Evolutionary conservation across 1,284 basidiomycete species (phyloP).

Genomic region (Irpex sp.): DNA sequence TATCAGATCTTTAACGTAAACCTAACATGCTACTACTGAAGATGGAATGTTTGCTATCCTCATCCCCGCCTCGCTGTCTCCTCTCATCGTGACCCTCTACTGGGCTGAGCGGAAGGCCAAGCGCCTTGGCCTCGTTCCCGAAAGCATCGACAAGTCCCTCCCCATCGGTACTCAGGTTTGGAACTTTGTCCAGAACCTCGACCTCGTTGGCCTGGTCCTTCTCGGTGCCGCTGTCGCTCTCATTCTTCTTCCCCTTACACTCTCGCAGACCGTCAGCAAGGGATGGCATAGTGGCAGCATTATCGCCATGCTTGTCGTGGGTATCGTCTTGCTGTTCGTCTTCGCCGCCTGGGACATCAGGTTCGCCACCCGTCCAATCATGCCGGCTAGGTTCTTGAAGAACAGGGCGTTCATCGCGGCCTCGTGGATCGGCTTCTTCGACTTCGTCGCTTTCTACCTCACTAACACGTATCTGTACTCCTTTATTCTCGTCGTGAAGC

Average conservation of each 20-base stretch:
- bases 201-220: constrained; percentile 57
- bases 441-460: constrained; percentile 67
- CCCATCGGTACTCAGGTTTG: constrained; percentile 23
- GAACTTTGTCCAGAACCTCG: constrained; percentile 45
- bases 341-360: constrained; percentile 49
- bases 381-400: constrained; percentile 51
- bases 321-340: constrained; percentile 40
- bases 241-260: constrained; percentile 59
- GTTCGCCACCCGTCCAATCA: constrained; percentile 47
- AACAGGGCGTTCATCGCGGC: constrained; percentile 61
- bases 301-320: constrained; percentile 54
- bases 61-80: constrained; percentile 49
- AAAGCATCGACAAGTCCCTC: not conserved
- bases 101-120: constrained; percentile 71
- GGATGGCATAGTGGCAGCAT: constrained; percentile 41
- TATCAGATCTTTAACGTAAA: constrained; percentile 8
- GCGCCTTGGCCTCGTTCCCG: constrained; percentile 40
- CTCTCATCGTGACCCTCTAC: constrained; percentile 62
- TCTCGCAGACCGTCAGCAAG: constrained; percentile 36
- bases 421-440: constrained; percentile 64
- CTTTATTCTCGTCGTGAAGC: constrained; percentile 58
- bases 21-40: constrained; percentile 19
- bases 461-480: constrained; percentile 60
- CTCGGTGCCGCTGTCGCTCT: constrained; percentile 49
- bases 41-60: constrained; percentile 71